A percentile compares a stretch with the other conserved stretches of the same genome.
Conservation (phyloP, 345 rosid genomes). For the Murraya paniculata region DNA sequence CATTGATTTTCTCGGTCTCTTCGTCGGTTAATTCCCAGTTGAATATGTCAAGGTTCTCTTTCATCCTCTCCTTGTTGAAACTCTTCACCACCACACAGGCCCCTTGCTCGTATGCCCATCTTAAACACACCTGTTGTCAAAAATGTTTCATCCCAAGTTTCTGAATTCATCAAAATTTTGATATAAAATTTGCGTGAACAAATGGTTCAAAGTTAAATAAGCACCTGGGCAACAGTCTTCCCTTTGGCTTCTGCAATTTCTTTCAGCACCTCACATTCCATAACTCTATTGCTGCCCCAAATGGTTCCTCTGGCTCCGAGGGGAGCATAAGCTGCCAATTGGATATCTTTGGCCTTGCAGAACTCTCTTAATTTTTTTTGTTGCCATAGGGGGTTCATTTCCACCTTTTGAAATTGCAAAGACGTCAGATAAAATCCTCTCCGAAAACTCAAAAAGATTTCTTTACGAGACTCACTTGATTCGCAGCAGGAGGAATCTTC, state of each 20-base stretch:
- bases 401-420: conserved; percentile 50
- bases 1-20: conserved; percentile 38
- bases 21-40: conserved; percentile 50
- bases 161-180: not conserved
- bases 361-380: conserved; percentile 62
- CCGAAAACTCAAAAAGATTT: not conserved
- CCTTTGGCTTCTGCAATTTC: conserved; percentile 61
- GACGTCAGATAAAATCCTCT: not conserved
- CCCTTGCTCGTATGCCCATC: conserved; percentile 65
- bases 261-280: conserved; percentile 60
- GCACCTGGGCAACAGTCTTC: conserved; percentile 78
- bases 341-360: conserved; percentile 50
- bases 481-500: conserved; percentile 66
- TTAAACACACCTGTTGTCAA: conserved; percentile 44
- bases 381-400: conserved; percentile 84
- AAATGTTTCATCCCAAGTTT: not conserved
- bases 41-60: conserved; percentile 55
- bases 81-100: conserved; percentile 52
- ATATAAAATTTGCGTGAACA: not conserved
- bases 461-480: conserved; percentile 49
- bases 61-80: conserved; percentile 52
- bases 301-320: conserved; percentile 60
- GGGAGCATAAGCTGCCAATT: conserved; percentile 58
- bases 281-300: conserved; percentile 65
- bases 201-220: not conserved